Percentiles rank a stretch among this genome's conserved stretches.
phyloP scores from a whole-genome alignment of 2,329 filamentous ascomycete genomes.

The Aspergillus carbonarius region DNA sequence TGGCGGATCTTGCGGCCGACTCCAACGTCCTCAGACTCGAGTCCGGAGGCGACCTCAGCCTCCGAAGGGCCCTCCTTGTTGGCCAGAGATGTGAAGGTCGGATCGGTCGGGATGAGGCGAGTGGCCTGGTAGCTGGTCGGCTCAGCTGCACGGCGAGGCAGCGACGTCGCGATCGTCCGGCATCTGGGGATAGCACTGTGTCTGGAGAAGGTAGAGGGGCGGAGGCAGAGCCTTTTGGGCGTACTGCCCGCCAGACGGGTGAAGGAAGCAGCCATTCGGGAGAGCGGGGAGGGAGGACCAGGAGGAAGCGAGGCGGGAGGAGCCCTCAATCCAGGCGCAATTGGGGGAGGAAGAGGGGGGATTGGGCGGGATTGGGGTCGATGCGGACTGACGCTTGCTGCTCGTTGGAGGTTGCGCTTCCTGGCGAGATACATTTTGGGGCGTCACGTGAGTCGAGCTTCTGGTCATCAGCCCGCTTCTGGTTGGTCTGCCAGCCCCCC shows the following conservation, averaged over 20 bases:
- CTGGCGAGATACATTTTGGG: conserved; percentile 32
- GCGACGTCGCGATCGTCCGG: conserved; percentile 57
- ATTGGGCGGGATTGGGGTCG: conserved; percentile 31
- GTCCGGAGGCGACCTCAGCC: conserved; percentile 44
- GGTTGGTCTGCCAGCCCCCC: conserved; percentile 26
- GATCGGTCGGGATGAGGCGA: conserved; percentile 58
- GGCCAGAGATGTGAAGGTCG: conserved; percentile 50
- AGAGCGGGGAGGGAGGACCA: conserved; percentile 19
- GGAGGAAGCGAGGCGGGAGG: conserved; percentile 25
- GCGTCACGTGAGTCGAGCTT: conserved; percentile 35
- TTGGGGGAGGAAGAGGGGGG: conserved; percentile 35
- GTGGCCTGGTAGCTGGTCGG: conserved; percentile 51
- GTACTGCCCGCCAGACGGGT: conserved; percentile 60
- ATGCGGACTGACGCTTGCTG: conserved; percentile 29
- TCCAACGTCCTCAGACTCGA: conserved; percentile 46
- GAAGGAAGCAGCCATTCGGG: conserved; percentile 60
- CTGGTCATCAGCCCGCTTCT: conserved; percentile 37
- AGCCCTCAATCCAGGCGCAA: conserved; percentile 40
- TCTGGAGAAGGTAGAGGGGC: conserved; percentile 49
- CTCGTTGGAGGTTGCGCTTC: conserved; percentile 29
- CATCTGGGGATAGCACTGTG: conserved; percentile 45
- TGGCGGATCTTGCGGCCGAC: conserved; percentile 83
- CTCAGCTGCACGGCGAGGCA: conserved; percentile 55
- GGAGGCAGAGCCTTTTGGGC: conserved; percentile 59
- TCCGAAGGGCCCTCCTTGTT: conserved; percentile 43